Evolutionary conservation across 2,329 filamentous ascomycete species (phyloP), one percentile per base, ranked within the genome.

Genomic region (Cladosporium sp.): DNA sequence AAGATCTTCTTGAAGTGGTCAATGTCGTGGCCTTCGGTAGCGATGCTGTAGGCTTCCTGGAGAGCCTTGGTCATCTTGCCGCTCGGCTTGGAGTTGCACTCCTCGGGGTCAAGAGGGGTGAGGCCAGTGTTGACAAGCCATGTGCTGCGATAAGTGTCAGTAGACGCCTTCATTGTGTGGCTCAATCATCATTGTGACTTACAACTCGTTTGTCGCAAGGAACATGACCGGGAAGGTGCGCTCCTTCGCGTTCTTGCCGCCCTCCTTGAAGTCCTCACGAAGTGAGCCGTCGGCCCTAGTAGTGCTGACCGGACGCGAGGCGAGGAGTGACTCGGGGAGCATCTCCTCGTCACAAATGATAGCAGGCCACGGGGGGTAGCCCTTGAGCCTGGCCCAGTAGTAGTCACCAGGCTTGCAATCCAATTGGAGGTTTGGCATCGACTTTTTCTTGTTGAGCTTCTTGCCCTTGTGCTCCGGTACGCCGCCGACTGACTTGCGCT

Each of bases 141-240:
- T 44, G 91, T 91, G 80, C 95, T 99, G 72, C 66, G 66, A 18
- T 66, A 40, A 40, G 33, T 64, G 62, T 72, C 49, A 70, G 69
- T 65, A 14, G 58, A 21, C 21, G 50, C 16, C 26, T 8, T 8
- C 21, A 21, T 10, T 56, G 23, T 37, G 21, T 52, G 18, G 12
- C 57, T 33, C 11, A 28, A 58, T 44, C 29, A 57, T n/a, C 21
- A 18, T 4, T 33, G 4, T 67, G 53, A 88, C 94, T 87, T 82
- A 99, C 95, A 99, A 98, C 84, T 98, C 94, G 74, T 98, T 97
- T 44, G 93, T 97, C 69, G 88, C 84, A 60, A 98, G 82, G 77
- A 97, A 98, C 94, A 98, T 97, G 75, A 98, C 89, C 5, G 94
- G 92, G 77, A 93, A 98, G 33, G 91, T 93, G 69, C 94, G 87